These are phyloP conservation scores for Euptelea pleiosperma DNA, from an alignment of 164 flowering plant species.

Conservation along the genomic window DNA sequence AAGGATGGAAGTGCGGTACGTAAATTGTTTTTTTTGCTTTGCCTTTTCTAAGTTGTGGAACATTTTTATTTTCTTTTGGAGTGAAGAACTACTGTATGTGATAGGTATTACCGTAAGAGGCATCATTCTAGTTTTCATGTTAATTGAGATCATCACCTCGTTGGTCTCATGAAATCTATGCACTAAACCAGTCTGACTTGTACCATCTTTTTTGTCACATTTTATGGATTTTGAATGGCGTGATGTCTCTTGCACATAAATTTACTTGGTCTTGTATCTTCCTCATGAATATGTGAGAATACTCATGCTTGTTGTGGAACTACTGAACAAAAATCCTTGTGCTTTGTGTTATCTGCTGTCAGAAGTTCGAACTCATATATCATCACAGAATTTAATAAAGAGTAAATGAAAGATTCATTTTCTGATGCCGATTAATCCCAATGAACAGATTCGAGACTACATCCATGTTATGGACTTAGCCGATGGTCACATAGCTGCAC, in stretches of 20 bases:
- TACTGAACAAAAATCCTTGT: neutral
- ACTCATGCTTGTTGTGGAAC: neutral
- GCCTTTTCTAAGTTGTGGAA: neutral
- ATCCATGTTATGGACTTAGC: constrained; percentile 70
- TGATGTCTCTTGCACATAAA: neutral
- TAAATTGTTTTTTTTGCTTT: neutral
- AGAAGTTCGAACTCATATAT: no score
- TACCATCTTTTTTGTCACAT: neutral
- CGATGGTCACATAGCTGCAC: constrained; percentile 62
- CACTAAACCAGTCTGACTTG: neutral
- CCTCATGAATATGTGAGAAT: neutral
- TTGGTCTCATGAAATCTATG: no score
- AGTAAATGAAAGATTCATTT: neutral
- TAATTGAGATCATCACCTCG: no score
- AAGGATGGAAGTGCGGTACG: constrained; percentile 75
- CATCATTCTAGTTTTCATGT: no score
- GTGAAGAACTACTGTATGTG: no score
- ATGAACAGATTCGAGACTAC: constrained; percentile 56
- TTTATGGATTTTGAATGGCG: neutral
- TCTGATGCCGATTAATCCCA: neutral
- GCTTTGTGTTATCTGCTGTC: neutral
- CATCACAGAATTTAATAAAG: neutral
- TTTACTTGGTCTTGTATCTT: neutral
- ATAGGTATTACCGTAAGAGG: no score
- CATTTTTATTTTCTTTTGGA: neutral